These are phyloP conservation scores for Russula foetens DNA, from an alignment of 768 basidiomycete species.

Conservation along the genomic window DNA sequence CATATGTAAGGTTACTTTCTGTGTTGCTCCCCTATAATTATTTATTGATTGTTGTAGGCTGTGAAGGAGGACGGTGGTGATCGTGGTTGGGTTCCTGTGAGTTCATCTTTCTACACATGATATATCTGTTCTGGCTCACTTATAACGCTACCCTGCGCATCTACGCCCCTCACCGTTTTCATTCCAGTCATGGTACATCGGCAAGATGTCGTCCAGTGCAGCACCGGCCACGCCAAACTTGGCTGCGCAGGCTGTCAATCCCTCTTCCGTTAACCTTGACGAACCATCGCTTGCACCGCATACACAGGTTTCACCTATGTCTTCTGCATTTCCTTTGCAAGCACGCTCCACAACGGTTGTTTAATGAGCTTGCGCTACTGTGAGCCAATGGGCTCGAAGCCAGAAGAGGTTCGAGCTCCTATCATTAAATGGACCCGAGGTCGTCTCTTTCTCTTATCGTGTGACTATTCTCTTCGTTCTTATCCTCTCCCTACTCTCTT, in stretches of 20 bases:
- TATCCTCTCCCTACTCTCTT: neutral
- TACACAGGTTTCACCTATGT: constrained; percentile 65
- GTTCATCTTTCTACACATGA: constrained; percentile 25
- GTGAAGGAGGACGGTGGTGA: constrained; percentile 91
- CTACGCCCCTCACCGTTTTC: neutral
- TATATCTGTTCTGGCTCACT: constrained; percentile 7
- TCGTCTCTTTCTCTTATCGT: neutral
- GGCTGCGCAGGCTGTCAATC: constrained; percentile 28
- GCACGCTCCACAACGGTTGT: constrained; percentile 21
- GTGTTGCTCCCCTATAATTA: constrained; percentile 7
- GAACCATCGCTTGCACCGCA: constrained; percentile 34
- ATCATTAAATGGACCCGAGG: neutral
- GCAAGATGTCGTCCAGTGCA: constrained; percentile 54
- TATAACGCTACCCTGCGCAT: too few species aligned
- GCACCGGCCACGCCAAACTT: constrained; percentile 41
- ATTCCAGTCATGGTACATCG: constrained; percentile 85
- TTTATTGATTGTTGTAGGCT: constrained; percentile 41
- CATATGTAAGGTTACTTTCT: constrained; percentile 50
- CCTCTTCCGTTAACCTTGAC: constrained; percentile 20
- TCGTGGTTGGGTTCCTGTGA: constrained; percentile 91
- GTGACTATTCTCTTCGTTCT: neutral
- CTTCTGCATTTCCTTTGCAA: constrained; percentile 64
- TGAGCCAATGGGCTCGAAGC: neutral
- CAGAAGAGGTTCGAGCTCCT: neutral
- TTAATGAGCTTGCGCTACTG: neutral